Conservation (phyloP, 163 green algal genomes). For the Volvox carteri region DNA sequence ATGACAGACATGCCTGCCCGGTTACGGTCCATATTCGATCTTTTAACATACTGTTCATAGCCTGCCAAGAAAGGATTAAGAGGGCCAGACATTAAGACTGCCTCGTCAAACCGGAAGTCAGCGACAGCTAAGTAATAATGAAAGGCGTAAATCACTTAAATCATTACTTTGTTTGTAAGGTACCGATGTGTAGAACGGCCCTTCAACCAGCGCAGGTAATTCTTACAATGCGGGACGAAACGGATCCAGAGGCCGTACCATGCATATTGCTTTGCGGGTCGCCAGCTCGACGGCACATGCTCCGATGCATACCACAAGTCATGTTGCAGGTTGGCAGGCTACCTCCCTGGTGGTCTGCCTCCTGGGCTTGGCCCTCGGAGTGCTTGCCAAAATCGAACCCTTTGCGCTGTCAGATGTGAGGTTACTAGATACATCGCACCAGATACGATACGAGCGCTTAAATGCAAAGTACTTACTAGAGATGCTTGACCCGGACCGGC, state of each 20-base stretch:
- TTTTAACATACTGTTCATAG: slow-evolving; percentile 10
- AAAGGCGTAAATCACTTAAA: no score
- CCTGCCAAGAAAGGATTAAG: slow-evolving; percentile 27
- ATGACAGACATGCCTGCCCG: not conserved
- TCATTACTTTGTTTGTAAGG: no score
- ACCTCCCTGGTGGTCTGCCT: not conserved
- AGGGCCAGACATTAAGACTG: not conserved
- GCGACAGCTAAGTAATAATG: not conserved
- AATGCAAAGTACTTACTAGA: slow-evolving; percentile 68
- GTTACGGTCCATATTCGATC: not conserved
- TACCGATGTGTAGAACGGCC: no score
- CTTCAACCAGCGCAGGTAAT: no score
- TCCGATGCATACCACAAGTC: not conserved
- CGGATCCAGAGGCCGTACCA: slow-evolving; percentile 1
- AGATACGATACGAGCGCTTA: slow-evolving; percentile 29
- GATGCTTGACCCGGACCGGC: slow-evolving; percentile 40
- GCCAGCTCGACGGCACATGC: not conserved
- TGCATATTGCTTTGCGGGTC: not conserved
- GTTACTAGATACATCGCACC: slow-evolving; percentile 7
- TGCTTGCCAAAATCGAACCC: slow-evolving; percentile 7
- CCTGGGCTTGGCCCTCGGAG: not conserved
- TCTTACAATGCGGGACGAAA: not conserved
- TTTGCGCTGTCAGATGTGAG: slow-evolving; percentile 28
- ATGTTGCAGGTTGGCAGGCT: not conserved
- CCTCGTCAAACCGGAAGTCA: slow-evolving; percentile 11